Percentiles rank a stretch among this genome's conserved stretches.
Evolutionary conservation across 116 monocot genomes (phyloP).

Genomic region (Thalassia testudinum): DNA sequence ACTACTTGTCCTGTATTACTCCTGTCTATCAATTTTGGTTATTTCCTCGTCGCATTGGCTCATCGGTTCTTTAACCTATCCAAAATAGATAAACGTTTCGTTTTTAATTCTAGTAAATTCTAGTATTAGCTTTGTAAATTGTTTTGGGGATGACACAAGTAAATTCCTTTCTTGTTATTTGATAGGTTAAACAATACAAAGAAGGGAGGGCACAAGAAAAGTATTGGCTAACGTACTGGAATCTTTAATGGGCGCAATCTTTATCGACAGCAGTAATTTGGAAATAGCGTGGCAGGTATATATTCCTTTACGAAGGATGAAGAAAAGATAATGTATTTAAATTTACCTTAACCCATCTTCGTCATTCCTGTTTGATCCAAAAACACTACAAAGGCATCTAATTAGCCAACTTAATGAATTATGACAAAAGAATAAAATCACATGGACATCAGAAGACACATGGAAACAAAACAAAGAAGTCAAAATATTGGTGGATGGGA

Average conservation of each 20-base stretch:
- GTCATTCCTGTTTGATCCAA: too few species aligned
- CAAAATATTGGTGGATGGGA: slow-evolving; percentile 19
- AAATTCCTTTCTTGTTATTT: too few species aligned
- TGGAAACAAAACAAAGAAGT: slow-evolving; percentile 5
- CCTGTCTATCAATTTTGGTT: too few species aligned
- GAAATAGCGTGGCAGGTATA: slow-evolving; percentile 25
- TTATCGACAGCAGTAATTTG: slow-evolving; percentile 16
- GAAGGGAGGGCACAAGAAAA: slow-evolving; percentile 20
- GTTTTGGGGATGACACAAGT: too few species aligned
- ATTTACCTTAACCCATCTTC: not conserved
- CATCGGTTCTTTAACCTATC: too few species aligned
- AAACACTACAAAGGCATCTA: slow-evolving; percentile 20
- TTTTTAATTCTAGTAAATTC: too few species aligned
- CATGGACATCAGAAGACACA: slow-evolving; percentile 1
- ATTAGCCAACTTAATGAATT: slow-evolving; percentile 24
- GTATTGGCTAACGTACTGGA: slow-evolving; percentile 26
- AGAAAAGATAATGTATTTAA: not conserved
- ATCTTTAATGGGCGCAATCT: slow-evolving; percentile 36
- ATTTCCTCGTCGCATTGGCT: too few species aligned
- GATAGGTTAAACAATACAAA: slow-evolving; percentile 24
- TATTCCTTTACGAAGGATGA: not conserved
- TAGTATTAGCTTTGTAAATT: too few species aligned
- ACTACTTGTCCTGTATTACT: too few species aligned
- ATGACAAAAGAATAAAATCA: slow-evolving; percentile 24
- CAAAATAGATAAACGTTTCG: too few species aligned